Evolutionary conservation across 164 flowering plant species (phyloP), one percentile per base, ranked within the genome.

Genomic region (Euptelea pleiosperma): DNA sequence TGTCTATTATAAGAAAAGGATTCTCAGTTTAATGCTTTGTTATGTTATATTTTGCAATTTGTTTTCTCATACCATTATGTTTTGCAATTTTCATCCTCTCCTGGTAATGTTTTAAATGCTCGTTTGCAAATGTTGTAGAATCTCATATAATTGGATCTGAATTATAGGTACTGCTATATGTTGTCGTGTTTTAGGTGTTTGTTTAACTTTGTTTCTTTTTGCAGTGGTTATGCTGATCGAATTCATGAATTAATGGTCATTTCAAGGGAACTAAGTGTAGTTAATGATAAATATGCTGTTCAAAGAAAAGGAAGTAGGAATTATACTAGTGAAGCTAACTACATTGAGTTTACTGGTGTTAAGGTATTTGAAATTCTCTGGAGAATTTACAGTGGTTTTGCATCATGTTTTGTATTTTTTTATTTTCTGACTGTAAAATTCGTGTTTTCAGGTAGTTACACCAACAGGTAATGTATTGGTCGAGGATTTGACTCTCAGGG

Each of bases 171-270:
- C n/a, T n/a, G n/a, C n/a, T n/a, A n/a, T n/a, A n/a, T n/a, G n/a
- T n/a, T n/a, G n/a, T n/a, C n/a, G n/a, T n/a, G n/a, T n/a, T 30
- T 21, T 14, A 15, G 25, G 1, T 11, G 1, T 15, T 54, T 40
- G 25, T 44, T 43, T 31, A 26, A 58, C 71, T 40, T 33, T 44
- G 16, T 35, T 49, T 10, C 15, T 58, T 14, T 58, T 33, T 69
- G 55, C 84, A 94, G 99, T 84, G 99, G 99, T 67, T 94, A 94
- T 79, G 99, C 99, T 54, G 96, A 84, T 42, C 99, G 99, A 58
- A 94, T 94, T 64, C 90, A 89, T 72, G 99, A 94, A 61, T 70
- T 94, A 60, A 67, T 89, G 73, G 81, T 56, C 16, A 62, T 87
- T 55, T 82, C 99, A 31, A 80, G 81, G 66, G 99, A 94, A 72